phyloP scores from a whole-genome alignment of 345 rosid species.

The Tarenaya hassleriana region DNA sequence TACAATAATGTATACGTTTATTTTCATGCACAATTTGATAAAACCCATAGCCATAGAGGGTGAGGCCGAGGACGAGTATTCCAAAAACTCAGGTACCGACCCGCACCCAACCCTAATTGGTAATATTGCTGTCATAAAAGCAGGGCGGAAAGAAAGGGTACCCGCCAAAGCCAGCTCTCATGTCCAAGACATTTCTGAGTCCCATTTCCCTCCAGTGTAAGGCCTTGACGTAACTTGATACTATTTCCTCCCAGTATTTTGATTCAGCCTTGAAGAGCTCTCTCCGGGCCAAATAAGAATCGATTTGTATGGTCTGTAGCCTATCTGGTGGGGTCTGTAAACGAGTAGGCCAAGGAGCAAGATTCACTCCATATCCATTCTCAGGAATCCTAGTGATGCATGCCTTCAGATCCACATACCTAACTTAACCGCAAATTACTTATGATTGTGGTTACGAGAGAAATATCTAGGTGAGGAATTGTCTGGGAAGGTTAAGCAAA shows the following conservation, averaged over 20 bases:
- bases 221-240: constrained; percentile 62
- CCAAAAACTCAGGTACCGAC: no score
- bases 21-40: no score
- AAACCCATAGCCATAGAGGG: no score
- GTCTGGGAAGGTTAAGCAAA: background rate
- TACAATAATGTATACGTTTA: no score
- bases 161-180: constrained; percentile 99
- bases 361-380: constrained; percentile 74
- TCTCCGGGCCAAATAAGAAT: constrained; percentile 79
- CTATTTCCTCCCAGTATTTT: constrained; percentile 82
- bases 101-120: no score
- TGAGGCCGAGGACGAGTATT: no score
- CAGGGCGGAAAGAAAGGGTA: constrained; percentile 23
- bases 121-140: background rate
- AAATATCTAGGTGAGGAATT: no score
- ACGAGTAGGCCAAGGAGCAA: constrained; percentile 77
- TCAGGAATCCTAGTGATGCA: constrained; percentile 81
- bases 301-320: constrained; percentile 76
- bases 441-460: no score
- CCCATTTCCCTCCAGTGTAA: constrained; percentile 76
- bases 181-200: constrained; percentile 95
- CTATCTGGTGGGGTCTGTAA: constrained; percentile 80
- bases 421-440: constrained; percentile 23
- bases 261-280: constrained; percentile 84
- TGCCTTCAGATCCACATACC: constrained; percentile 82